Conservation (phyloP, 2,329 filamentous ascomycete genomes). For the Cyphellophora attinorum region DNA sequence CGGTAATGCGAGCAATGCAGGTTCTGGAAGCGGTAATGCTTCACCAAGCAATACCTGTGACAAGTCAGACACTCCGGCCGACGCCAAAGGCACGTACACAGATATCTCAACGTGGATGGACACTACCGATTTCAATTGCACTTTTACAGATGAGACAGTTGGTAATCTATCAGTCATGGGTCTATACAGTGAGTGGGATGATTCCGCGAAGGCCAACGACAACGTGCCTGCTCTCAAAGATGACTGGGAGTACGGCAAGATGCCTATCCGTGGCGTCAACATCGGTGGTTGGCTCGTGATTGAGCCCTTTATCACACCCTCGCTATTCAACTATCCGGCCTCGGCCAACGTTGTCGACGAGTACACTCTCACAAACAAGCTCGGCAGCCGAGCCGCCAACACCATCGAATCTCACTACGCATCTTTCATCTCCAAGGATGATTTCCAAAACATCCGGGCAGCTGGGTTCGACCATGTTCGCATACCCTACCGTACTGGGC, state of each 20-base stretch:
- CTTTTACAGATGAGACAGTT: slow-evolving; percentile 76
- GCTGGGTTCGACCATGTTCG: slow-evolving; percentile 95
- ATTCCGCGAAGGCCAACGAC: slow-evolving; percentile 66
- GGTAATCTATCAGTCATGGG: slow-evolving; percentile 89
- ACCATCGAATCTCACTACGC: slow-evolving; percentile 79
- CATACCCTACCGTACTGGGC: slow-evolving; percentile 94
- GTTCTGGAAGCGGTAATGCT: slow-evolving; percentile 14
- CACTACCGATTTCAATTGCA: slow-evolving; percentile 84
- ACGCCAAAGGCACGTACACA: slow-evolving; percentile 64
- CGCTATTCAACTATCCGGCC: slow-evolving; percentile 63
- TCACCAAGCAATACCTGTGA: slow-evolving; percentile 41
- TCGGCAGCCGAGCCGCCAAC: slow-evolving; percentile 57
- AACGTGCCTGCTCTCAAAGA: slow-evolving; percentile 71
- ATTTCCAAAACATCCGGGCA: slow-evolving; percentile 72
- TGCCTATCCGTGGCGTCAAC: slow-evolving; percentile 81
- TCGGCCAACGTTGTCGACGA: slow-evolving; percentile 71
- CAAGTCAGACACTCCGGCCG: slow-evolving; percentile 49
- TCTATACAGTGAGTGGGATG: slow-evolving; percentile 75
- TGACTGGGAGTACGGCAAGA: slow-evolving; percentile 66
- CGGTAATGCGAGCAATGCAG: neutral
- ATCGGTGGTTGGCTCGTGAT: slow-evolving; percentile 88
- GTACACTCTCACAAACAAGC: slow-evolving; percentile 63
- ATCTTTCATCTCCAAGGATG: slow-evolving; percentile 73
- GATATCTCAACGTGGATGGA: slow-evolving; percentile 91
- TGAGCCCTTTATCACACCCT: slow-evolving; percentile 93